phyloP scores from a whole-genome alignment of 106 monocot genomes.

The Acorus calamus region DNA sequence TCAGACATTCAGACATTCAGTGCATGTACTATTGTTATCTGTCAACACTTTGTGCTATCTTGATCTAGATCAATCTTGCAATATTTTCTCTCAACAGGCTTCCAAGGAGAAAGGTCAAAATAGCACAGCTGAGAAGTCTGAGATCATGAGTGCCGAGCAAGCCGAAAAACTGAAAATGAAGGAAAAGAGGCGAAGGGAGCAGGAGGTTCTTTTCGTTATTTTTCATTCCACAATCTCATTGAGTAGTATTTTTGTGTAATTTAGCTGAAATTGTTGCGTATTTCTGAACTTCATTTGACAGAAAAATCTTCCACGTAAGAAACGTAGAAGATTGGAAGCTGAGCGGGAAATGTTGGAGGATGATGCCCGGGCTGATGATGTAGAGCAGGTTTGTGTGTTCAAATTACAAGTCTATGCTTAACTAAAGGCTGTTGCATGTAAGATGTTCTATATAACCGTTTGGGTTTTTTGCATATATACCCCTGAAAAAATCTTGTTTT shows the following conservation, averaged over 20 bases:
- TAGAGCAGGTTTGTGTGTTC: conserved; percentile 16
- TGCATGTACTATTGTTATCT: background rate
- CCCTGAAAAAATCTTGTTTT: no score
- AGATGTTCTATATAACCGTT: no score
- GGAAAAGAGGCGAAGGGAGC: conserved; percentile 81
- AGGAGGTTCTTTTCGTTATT: conserved; percentile 38
- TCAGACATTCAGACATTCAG: background rate
- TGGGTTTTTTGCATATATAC: no score
- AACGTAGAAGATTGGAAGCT: conserved; percentile 81
- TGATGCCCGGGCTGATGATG: conserved; percentile 38
- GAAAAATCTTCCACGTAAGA: conserved; percentile 90
- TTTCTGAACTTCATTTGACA: conserved; percentile 12
- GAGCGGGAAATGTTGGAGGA: conserved; percentile 59
- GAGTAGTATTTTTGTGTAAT: background rate
- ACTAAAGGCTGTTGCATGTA: no score
- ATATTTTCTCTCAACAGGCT: conserved; percentile 19
- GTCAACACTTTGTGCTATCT: no score
- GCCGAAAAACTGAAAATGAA: conserved; percentile 68
- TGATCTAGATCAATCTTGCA: background rate
- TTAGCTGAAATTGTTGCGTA: background rate
- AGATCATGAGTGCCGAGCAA: conserved; percentile 66
- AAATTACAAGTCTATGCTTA: no score
- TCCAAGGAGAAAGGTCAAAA: conserved; percentile 32
- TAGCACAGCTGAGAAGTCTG: conserved; percentile 22
- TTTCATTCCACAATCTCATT: background rate